These are phyloP conservation scores for Aspergillus udagawae DNA, from an alignment of 2,329 filamentous ascomycete genomes.

Conservation along the genomic window DNA sequence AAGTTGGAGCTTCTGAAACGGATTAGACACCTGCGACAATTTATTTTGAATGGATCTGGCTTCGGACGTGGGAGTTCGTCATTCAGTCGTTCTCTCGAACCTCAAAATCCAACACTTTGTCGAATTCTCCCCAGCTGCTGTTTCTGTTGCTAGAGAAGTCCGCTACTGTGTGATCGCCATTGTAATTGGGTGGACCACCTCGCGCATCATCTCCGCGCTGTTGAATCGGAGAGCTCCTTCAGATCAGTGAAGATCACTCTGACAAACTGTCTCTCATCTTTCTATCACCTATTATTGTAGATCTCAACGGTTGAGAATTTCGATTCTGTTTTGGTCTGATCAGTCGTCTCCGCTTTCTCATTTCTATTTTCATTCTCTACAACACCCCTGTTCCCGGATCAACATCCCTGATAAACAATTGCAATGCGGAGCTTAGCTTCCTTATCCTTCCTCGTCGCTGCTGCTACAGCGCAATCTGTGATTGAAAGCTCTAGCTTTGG, in stretches of 20 bases:
- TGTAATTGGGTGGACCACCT: constrained; percentile 45
- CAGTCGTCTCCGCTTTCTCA: not conserved
- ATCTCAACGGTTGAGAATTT: not conserved
- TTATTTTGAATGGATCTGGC: constrained; percentile 33
- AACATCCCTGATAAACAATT: constrained; percentile 12
- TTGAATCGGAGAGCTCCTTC: constrained; percentile 21
- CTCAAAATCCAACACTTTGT: constrained; percentile 49
- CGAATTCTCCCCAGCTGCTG: constrained; percentile 48
- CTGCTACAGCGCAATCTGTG: constrained; percentile 60
- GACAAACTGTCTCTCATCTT: constrained; percentile 11
- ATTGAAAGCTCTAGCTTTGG: constrained; percentile 77
- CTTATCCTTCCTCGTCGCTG: constrained; percentile 45
- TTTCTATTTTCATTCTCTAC: not conserved
- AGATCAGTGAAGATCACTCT: constrained; percentile 13
- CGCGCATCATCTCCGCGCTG: constrained; percentile 33
- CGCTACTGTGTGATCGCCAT: constrained; percentile 48
- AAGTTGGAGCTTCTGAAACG: constrained; percentile 1
- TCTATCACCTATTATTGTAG: constrained; percentile 1
- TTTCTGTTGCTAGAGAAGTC: constrained; percentile 49
- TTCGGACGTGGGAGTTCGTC: constrained; percentile 42
- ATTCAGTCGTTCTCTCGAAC: constrained; percentile 41
- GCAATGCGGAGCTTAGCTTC: constrained; percentile 42
- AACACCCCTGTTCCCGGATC: not conserved
- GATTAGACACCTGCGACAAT: not conserved
- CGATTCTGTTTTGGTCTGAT: not conserved